Evolutionary conservation across 2,329 filamentous ascomycete species (phyloP), one percentile per base, ranked within the genome.

Genomic region (Akanthomyces dipterigenus): DNA sequence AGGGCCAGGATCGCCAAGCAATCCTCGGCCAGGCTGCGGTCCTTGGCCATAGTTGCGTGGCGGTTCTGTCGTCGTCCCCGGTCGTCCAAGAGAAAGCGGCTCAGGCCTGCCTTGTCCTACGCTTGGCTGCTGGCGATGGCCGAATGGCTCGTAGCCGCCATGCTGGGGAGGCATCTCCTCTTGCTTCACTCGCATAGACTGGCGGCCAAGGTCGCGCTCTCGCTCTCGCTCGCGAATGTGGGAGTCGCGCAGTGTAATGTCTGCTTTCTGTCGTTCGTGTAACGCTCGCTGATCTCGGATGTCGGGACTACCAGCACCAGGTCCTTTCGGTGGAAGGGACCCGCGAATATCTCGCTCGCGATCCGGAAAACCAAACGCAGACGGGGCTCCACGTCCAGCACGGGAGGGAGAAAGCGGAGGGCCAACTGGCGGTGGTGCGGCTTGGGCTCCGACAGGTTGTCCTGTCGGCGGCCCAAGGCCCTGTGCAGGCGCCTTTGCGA

Each of bases 361-460:
- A 34, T 82, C 80, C 5, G 73, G 70, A 63, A 80, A 81, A 5
- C 75, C 72, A 63, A 80, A 81, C 18, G 70, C 68, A 28, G 72
- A 73, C 20, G 70, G 65, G 12, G 79, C 78, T 26, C 78, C 77
- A 65, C 79, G 75, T 24, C 79, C 64, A 20, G 78, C 75, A 31
- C 77, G 76, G 55, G 71, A 64, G 46, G 81, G 81, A 11, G 81
- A 83, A 74, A 81, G 80, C 50, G 74, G 70, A 63, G 78, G 79
- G 70, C 70, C 53, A 74, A 69, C 63, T 77, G 69, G 64, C 45
- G 68, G 65, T 51, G 71, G 68, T 38, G 70, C 65, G 7, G 64
- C 63, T 58, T 72, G 49, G 49, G 58, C 49, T n/a, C 58, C 58
- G 20, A 54, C 42, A 20, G 58, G 58, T 34, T 54, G 58, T 28